A percentile compares a stretch with the other conserved stretches of the same genome.
Conservation (phyloP, 2,329 filamentous ascomycete genomes). For the Geosmithia morbida region DNA sequence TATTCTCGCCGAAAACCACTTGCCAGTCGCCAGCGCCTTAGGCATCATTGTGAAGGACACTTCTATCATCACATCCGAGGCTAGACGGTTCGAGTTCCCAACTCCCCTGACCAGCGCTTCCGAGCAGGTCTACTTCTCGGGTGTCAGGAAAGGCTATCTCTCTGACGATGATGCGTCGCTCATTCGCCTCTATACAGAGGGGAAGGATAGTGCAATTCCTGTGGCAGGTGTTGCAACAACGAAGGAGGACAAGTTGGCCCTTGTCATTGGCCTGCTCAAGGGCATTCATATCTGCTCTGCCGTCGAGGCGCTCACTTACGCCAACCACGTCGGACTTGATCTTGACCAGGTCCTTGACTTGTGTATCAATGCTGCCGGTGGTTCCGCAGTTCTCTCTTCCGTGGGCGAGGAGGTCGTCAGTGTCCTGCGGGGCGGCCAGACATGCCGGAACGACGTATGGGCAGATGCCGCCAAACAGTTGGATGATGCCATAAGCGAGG, state of each 20-base stretch:
- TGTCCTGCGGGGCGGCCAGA: conserved; percentile 9
- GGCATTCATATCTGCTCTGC: conserved; percentile 28
- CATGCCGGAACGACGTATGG: conserved; percentile 3
- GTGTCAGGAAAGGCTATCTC: conserved; percentile 38
- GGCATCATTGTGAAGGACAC: conserved; percentile 47
- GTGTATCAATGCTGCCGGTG: conserved; percentile 29
- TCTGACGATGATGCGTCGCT: conserved; percentile 28
- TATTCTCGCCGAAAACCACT: conserved; percentile 35
- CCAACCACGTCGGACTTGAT: conserved; percentile 23
- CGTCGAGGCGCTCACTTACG: conserved; percentile 27
- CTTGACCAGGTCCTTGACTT: conserved; percentile 29
- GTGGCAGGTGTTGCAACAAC: conserved; percentile 11
- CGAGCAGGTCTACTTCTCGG: conserved; percentile 50
- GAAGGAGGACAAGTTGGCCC: conserved; percentile 19
- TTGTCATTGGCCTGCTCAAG: conserved; percentile 23
- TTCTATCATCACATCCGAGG: conserved; percentile 54
- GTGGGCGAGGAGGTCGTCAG: conserved; percentile 23
- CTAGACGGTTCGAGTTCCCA: conserved; percentile 40
- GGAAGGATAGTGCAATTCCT: conserved; percentile 16
- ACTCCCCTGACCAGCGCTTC: conserved; percentile 46
- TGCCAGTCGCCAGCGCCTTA: conserved; percentile 41
- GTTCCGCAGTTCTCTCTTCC: conserved; percentile 20
- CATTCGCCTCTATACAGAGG: conserved; percentile 25
- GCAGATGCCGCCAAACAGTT: conserved; percentile 12
- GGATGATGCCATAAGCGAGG: conserved; percentile 23